Evolutionary conservation across 371 early-diverging fungal species (phyloP).

Genomic region (Fennellomyces sp.): DNA sequence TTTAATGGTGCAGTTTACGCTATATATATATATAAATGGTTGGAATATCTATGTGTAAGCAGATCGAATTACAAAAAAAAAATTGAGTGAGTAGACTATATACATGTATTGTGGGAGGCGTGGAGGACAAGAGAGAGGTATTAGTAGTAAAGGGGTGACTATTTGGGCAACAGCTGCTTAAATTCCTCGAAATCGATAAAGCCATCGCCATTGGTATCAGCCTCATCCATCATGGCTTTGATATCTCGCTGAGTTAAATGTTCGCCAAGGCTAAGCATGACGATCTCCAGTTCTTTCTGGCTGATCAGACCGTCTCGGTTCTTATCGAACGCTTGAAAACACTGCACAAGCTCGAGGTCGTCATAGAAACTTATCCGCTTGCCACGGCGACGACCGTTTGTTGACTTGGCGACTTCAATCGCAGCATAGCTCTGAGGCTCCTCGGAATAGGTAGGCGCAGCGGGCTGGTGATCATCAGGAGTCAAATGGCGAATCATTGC

Average conservation of each 20-base stretch:
- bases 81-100: not conserved
- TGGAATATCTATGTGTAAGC: too few relatives aligned
- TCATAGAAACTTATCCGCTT: constrained; percentile 41
- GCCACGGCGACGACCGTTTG: too few relatives aligned
- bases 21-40: not conserved
- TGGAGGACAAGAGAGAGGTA: not conserved
- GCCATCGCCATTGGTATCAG: constrained; percentile 78
- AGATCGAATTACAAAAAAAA: not conserved
- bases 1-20: too few relatives aligned
- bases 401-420: not conserved
- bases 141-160: not conserved
- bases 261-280: constrained; percentile 70
- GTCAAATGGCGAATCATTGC: constrained; percentile 51
- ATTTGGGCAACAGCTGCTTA: constrained; percentile 52
- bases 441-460: not conserved
- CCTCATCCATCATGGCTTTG: constrained; percentile 82
- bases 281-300: constrained; percentile 69
- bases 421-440: not conserved
- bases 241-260: constrained; percentile 72
- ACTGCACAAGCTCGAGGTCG: constrained; percentile 63
- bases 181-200: constrained; percentile 65
- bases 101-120: not conserved
- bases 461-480: not conserved
- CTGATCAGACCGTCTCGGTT: constrained; percentile 75
- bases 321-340: constrained; percentile 77